Evolutionary conservation across 768 basidiomycete species (phyloP), one percentile per base, ranked within the genome.

Genomic region (Termitomyces sp.): DNA sequence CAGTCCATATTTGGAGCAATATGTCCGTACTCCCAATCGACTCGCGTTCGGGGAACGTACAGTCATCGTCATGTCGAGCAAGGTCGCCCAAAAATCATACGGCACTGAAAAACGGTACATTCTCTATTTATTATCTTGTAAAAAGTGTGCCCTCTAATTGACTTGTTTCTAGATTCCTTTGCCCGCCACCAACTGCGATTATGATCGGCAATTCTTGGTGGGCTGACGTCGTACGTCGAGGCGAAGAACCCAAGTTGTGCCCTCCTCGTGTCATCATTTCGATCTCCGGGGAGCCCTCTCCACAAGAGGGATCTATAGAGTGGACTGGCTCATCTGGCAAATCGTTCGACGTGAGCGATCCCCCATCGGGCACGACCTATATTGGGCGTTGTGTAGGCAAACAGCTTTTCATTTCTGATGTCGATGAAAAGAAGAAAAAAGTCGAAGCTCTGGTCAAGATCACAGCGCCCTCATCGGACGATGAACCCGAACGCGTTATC

Each of bases 131-230:
- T 34, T 55, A 30, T 36, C 8, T 13, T 12, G 47, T 56, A 57
- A 46, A 22, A 44, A n/a, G n/a, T 50, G 55, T 52, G 46, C 13
- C 26, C 40, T 51, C 39, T 20, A 53, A 57, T 51, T n/a, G 61
- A 56, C 55, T 60, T 60, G 32, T 30, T 63, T 57, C 58, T 57
- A 90, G 88, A 44, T 96, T 95, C 82, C 82, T 95, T 36, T 96
- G 93, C 69, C 94, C 92, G 8, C 95, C 91, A 55, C 95, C 95
- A 9, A 95, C 93, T 33, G 95, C 94, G 47, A 88, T 93, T 68
- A 84, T 98, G 83, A 90, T 95, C 65, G 95, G 95, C 49, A 92
- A 91, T 68, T 88, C 89, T 14, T 98, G 95, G 95, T 96, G 93
- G 93, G 85, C 87, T 49, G 90, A 93, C 65, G 82, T 88, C 54